A percentile compares a stretch with the other conserved stretches of the same genome.
Conservation (phyloP, 2,329 filamentous ascomycete genomes). For the Westerdykella aurantiaca region DNA sequence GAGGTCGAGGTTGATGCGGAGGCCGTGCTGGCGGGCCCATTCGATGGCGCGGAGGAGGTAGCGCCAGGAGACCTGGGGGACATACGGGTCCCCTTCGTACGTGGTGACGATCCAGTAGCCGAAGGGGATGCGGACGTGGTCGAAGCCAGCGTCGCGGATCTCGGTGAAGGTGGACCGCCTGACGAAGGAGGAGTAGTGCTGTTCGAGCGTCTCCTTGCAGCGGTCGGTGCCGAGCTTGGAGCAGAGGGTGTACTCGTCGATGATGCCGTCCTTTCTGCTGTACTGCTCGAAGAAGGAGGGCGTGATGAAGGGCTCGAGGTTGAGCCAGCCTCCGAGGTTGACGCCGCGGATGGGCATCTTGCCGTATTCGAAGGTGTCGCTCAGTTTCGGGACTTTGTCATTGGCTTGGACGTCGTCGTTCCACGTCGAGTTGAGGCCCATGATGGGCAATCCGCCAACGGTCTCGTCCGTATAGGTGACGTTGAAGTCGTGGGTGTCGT, state of each 20-base stretch:
- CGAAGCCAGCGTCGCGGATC: constrained; percentile 80
- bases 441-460: constrained; percentile 81
- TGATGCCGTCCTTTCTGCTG: constrained; percentile 54
- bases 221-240: constrained; percentile 61
- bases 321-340: constrained; percentile 90
- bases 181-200: constrained; percentile 87
- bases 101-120: constrained; percentile 90
- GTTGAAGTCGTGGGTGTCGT: constrained; percentile 86
- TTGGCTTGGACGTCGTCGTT: constrained; percentile 78
- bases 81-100: constrained; percentile 81
- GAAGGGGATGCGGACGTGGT: constrained; percentile 94
- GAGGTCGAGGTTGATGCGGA: constrained; percentile 87
- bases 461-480: constrained; percentile 82
- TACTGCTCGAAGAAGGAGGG: constrained; percentile 80
- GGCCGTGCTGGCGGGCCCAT: constrained; percentile 84
- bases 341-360: constrained; percentile 78
- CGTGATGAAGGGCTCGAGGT: constrained; percentile 90
- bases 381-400: constrained; percentile 68
- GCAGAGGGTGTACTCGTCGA: constrained; percentile 84
- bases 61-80: constrained; percentile 81
- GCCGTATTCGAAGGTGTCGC: constrained; percentile 72
- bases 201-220: constrained; percentile 65
- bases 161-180: constrained; percentile 77
- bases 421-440: constrained; percentile 81
- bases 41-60: constrained; percentile 91